phyloP scores from a whole-genome alignment of 768 basidiomycete species.

The Leccinum subgranulosum region DNA sequence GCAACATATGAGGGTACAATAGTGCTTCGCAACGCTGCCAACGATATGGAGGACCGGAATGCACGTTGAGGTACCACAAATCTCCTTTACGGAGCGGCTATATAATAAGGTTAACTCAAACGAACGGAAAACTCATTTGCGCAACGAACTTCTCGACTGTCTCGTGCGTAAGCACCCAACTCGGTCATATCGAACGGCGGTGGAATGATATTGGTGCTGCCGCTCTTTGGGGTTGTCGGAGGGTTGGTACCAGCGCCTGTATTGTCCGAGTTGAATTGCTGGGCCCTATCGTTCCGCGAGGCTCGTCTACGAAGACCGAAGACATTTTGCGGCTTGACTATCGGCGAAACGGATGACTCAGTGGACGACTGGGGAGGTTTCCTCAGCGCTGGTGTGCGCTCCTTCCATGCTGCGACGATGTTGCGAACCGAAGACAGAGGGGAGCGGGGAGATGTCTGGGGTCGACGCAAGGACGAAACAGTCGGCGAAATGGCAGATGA shows the following conservation, averaged over 20 bases:
- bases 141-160: conserved; percentile 42
- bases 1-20: conserved; percentile 77
- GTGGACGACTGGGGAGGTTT: conserved; percentile 32
- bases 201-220: conserved; percentile 35
- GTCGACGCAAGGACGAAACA: conserved; percentile 54
- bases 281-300: conserved; percentile 23
- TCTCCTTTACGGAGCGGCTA: conserved; percentile 85
- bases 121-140: not conserved
- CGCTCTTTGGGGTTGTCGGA: conserved; percentile 28
- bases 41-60: conserved; percentile 70
- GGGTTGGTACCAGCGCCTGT: conserved; percentile 5
- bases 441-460: conserved; percentile 64
- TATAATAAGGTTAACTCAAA: conserved; percentile 8
- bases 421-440: conserved; percentile 75
- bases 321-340: conserved; percentile 24
- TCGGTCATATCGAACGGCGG: conserved; percentile 48
- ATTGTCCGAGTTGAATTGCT: conserved; percentile 13
- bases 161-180: conserved; percentile 40
- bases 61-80: conserved; percentile 92
- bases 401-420: conserved; percentile 78
- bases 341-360: conserved; percentile 39
- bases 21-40: conserved; percentile 84
- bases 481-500: conserved; percentile 39
- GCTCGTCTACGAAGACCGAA: conserved; percentile 35
- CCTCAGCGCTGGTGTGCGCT: conserved; percentile 53